Evolutionary conservation across 371 early-diverging fungal genomes (phyloP).

Genomic region (Hamiltosporidium tvaerminnensis): DNA sequence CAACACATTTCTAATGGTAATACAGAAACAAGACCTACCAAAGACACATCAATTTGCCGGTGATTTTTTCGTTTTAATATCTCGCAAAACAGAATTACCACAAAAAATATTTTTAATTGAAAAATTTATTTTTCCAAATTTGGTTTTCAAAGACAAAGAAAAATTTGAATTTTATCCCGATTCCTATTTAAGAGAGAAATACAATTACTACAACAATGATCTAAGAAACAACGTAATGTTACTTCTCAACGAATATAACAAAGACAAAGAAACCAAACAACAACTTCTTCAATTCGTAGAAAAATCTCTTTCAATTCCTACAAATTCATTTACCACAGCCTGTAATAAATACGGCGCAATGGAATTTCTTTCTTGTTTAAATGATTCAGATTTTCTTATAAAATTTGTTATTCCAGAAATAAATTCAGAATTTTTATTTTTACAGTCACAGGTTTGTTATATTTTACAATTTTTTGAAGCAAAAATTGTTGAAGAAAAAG

Average conservation of each 20-base stretch:
- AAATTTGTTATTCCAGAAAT: conserved; percentile 27
- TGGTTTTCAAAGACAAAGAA: conserved; percentile 19
- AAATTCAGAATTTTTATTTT: conserved; percentile 17
- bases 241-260: conserved; percentile 31
- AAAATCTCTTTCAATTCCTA: background rate
- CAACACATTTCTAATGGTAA: background rate
- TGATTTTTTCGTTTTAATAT: conserved; percentile 15
- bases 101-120: conserved; percentile 11
- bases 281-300: conserved; percentile 19
- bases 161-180: conserved; percentile 40
- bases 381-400: background rate
- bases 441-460: conserved; percentile 48
- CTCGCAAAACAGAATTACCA: conserved; percentile 17
- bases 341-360: conserved; percentile 30
- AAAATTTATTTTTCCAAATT: background rate
- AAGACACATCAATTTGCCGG: conserved; percentile 28
- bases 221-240: conserved; percentile 13
- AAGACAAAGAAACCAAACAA: conserved; percentile 9
- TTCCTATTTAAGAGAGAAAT: conserved; percentile 40
- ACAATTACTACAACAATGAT: conserved; percentile 29
- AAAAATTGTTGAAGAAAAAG: conserved; percentile 10
- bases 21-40: conserved; percentile 10
- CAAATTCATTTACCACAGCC: conserved; percentile 1
- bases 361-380: conserved; percentile 23
- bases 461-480: conserved; percentile 22